Conservation (phyloP, 2,329 filamentous ascomycete genomes). For the Calonectria honghensis region DNA sequence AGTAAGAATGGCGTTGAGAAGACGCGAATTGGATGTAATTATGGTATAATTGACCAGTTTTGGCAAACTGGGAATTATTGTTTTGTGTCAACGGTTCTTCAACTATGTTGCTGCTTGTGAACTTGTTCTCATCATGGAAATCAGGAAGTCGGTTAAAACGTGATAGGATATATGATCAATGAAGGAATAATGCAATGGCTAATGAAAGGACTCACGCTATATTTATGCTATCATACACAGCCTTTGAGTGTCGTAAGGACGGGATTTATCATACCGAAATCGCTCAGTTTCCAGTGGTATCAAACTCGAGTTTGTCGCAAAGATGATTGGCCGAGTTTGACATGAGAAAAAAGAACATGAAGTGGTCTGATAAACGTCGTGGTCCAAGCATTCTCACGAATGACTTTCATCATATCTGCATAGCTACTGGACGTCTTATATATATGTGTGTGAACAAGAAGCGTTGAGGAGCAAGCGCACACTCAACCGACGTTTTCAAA, state of each 20-base stretch:
- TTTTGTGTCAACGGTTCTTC: not conserved
- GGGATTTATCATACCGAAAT: not conserved
- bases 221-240: not conserved
- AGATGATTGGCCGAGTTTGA: not conserved
- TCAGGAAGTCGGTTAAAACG: not conserved
- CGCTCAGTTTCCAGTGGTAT: not conserved
- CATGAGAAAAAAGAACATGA: not conserved
- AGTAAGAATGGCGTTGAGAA: constrained; percentile 39
- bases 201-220: not conserved
- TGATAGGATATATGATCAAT: not conserved
- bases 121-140: too few relatives aligned
- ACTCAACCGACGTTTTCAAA: not conserved
- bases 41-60: constrained; percentile 51
- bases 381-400: not conserved
- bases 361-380: not conserved
- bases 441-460: not conserved
- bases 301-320: not conserved
- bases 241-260: not conserved
- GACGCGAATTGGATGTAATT: constrained; percentile 46
- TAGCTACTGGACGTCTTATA: not conserved
- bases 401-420: not conserved
- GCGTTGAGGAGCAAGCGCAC: not conserved
- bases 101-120: not conserved
- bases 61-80: constrained; percentile 31
- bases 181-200: not conserved